A percentile compares a stretch with the other conserved stretches of the same genome.
These are phyloP conservation scores for Sutorius australiensis DNA, from an alignment of 768 basidiomycete genomes.

Conservation along the genomic window DNA sequence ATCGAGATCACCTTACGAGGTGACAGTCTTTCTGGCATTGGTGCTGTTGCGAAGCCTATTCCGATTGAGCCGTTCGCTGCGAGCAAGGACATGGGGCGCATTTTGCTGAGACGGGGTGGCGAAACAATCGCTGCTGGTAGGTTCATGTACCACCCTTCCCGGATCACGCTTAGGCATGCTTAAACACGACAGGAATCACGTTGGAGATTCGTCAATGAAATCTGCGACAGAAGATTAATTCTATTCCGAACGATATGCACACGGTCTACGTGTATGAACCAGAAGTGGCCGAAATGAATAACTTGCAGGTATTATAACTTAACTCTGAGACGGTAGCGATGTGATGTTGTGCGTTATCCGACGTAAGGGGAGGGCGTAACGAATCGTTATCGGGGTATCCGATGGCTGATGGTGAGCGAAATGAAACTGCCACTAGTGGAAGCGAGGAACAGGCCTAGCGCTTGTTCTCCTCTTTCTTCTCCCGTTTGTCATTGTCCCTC, in stretches of 20 bases:
- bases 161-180: not conserved
- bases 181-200: conserved; percentile 39
- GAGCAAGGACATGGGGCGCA: conserved; percentile 96
- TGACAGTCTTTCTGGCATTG: conserved; percentile 45
- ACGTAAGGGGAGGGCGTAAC: conserved; percentile 17
- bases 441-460: conserved; percentile 2
- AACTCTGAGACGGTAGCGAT: conserved; percentile 16
- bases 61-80: conserved; percentile 81
- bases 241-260: conserved; percentile 9
- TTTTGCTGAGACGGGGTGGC: conserved; percentile 82
- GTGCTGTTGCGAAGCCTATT: conserved; percentile 51
- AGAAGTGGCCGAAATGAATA: conserved; percentile 5
- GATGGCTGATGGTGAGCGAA: not conserved
- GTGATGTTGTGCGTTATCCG: conserved; percentile 5
- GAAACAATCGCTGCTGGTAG: conserved; percentile 92
- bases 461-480: conserved; percentile 33
- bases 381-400: conserved; percentile 14
- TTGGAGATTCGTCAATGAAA: conserved; percentile 37
- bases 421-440: not conserved
- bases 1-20: conserved; percentile 76
- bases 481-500: conserved; percentile 42
- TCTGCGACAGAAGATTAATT: conserved; percentile 1
- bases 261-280: conserved; percentile 15
- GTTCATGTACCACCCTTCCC: conserved; percentile 6
- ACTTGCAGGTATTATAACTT: conserved; percentile 17